Base-by-base conservation (phyloP, 371 early-diverging fungal genomes). In the Mucor sp. region DNA sequence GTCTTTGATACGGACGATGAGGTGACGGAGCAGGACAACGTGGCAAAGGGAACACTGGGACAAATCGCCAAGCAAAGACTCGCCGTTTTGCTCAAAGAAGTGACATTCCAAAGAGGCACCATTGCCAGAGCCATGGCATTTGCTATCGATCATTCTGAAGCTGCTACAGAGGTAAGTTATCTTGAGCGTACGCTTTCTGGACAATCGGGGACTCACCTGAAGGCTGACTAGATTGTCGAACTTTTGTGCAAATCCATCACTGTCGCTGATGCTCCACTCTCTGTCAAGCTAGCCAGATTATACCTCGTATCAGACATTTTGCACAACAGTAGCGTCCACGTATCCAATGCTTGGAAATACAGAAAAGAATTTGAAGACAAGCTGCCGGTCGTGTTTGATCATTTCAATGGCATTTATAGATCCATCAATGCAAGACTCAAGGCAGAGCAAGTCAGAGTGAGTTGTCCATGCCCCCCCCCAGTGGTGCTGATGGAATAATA, bases 311-410 rank as follows among this genome's bases (percentile, higher is more conserved):
- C 91, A 0, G 98, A 97, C 64, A 89, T 96, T 17, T 79, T 97
- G 27, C 92, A 93, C 74, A 97, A 97, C 76, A 85, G 91, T 63
- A 87, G 90, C 39, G 89, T 88, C 6, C 86, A 87, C 12, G 84
- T 95, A 0, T 89, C 93, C 9, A 91, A 92, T 71, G 97, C 92
- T 9, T 97, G 97, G 97, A 88, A 91, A 74, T 91, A 90, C 66
- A 81, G 98, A 41, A 79, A 85, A 28, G 85, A 82, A 74, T 87
- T 96, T 62, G 95, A 95, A 71, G 68, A 71, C 21, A 84, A 83
- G 17, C 75, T 97, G 12, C 83, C 83, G 0, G 74, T 68, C 23
- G 77, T 95, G 0, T 94, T 96, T 74, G 84, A 77, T 30, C 91
- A 91, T 53, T 80, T 96, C 41, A 89, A 90, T 44, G 74, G 66